phyloP scores from a whole-genome alignment of 257 asterid genomes.

The Nicotiana otophora region DNA sequence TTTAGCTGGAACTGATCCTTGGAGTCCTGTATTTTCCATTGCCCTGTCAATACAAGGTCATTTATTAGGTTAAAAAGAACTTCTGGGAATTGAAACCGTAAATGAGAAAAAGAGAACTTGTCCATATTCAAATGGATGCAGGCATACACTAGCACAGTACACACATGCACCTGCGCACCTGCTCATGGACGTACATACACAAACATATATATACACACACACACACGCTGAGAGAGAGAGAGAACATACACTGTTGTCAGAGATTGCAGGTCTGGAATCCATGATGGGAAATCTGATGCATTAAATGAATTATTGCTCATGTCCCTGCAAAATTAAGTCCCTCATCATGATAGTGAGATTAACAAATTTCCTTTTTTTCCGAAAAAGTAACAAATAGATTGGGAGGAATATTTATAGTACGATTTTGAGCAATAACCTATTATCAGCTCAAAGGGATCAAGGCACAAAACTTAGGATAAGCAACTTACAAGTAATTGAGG shows the following conservation, averaged over 20 bases:
- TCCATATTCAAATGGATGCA: not conserved
- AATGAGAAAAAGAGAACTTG: not conserved
- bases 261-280: slow-evolving; percentile 56
- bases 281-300: slow-evolving; percentile 44
- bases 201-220: not conserved
- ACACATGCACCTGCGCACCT: not conserved
- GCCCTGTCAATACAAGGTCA: slow-evolving; percentile 41
- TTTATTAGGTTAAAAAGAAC: not conserved
- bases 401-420: not conserved
- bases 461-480: not conserved
- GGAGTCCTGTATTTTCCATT: slow-evolving; percentile 51
- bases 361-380: not conserved
- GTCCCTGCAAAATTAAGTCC: slow-evolving; percentile 49
- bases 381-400: not conserved
- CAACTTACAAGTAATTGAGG: slow-evolving; percentile 67
- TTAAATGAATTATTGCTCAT: slow-evolving; percentile 72
- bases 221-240: not conserved
- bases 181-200: not conserved
- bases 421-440: not conserved
- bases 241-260: slow-evolving; percentile 62
- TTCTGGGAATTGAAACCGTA: not conserved
- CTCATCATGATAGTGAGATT: not conserved
- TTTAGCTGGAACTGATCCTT: slow-evolving; percentile 49
- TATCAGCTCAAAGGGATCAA: not conserved
- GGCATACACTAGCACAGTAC: not conserved